Percentiles rank a stretch among this genome's conserved stretches.
These are phyloP conservation scores for Rickenella mellea DNA, from an alignment of 768 basidiomycete genomes.

Conservation along the genomic window DNA sequence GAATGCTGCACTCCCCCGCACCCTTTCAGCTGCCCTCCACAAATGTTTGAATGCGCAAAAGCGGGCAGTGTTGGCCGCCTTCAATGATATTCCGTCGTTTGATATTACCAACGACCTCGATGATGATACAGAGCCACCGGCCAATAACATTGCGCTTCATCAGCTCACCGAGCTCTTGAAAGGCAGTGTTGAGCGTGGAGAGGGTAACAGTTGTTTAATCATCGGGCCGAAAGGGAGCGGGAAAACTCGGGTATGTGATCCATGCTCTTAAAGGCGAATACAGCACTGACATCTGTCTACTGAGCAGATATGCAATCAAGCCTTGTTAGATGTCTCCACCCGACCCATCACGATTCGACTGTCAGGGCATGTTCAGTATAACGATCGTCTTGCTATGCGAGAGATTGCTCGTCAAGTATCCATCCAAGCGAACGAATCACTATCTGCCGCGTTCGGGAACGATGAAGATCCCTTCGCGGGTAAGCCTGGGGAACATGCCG, in stretches of 20 bases:
- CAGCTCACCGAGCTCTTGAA: constrained; percentile 56
- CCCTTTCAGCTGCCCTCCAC: constrained; percentile 32
- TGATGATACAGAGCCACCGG: constrained; percentile 25
- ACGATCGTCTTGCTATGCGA: constrained; percentile 83
- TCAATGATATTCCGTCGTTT: constrained; percentile 24
- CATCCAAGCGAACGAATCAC: constrained; percentile 59
- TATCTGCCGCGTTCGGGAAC: constrained; percentile 30
- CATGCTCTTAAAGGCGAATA: background rate
- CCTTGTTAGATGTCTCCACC: constrained; percentile 2
- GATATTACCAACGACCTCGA: constrained; percentile 17
- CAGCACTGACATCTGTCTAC: background rate
- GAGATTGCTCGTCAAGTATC: constrained; percentile 84
- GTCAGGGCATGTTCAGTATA: constrained; percentile 77
- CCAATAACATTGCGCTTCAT: constrained; percentile 42
- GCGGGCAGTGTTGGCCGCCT: constrained; percentile 37
- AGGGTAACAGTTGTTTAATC: constrained; percentile 90
- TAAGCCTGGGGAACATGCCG: constrained; percentile 10
- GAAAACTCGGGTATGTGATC: constrained; percentile 58
- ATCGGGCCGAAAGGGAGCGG: constrained; percentile 82
- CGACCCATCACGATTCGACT: constrained; percentile 70
- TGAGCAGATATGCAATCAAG: too few species aligned
- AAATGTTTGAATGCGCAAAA: constrained; percentile 49
- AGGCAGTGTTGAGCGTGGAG: constrained; percentile 71
- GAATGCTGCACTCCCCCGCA: too few species aligned
- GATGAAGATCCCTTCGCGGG: constrained; percentile 43